Conservation (phyloP, 2,329 filamentous ascomycete genomes). For the Colletotrichum abscissum region DNA sequence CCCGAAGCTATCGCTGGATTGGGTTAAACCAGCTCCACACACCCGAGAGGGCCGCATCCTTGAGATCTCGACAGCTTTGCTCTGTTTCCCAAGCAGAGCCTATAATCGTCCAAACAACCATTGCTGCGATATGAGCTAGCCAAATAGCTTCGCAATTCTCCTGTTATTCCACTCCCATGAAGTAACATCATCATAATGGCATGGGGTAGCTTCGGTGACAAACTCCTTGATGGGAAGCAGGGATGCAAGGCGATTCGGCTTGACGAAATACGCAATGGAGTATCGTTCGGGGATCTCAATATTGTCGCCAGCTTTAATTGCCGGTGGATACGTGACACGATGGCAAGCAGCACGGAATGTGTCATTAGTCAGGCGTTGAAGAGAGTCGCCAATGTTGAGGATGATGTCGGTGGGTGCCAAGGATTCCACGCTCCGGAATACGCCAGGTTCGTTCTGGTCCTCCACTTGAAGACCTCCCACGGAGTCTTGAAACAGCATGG, state of each 20-base stretch:
- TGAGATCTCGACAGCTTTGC: neutral
- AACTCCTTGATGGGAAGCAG: conserved; percentile 46
- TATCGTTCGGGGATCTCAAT: conserved; percentile 42
- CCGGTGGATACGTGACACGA: conserved; percentile 44
- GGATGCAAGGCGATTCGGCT: conserved; percentile 45
- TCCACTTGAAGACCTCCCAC: conserved; percentile 44
- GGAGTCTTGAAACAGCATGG: conserved; percentile 45
- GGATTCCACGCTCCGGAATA: conserved; percentile 40
- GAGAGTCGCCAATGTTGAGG: conserved; percentile 52
- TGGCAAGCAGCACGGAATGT: conserved; percentile 48
- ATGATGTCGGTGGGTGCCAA: conserved; percentile 44
- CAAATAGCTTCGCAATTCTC: conserved; percentile 40
- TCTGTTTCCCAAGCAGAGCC: neutral
- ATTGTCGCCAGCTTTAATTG: conserved; percentile 37
- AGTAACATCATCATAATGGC: conserved; percentile 45
- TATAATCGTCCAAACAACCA: neutral
- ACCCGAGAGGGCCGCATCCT: too few relatives aligned
- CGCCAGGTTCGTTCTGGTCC: conserved; percentile 40
- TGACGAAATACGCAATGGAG: conserved; percentile 42
- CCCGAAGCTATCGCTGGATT: too few relatives aligned
- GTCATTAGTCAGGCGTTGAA: conserved; percentile 52
- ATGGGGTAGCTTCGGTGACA: conserved; percentile 38
- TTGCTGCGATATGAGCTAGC: neutral
- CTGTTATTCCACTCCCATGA: conserved; percentile 46
- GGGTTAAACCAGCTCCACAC: too few relatives aligned